Evolutionary conservation across 257 asterid genomes (phyloP), one percentile per base, ranked within the genome.

Genomic region (Solanum chiquidenum): DNA sequence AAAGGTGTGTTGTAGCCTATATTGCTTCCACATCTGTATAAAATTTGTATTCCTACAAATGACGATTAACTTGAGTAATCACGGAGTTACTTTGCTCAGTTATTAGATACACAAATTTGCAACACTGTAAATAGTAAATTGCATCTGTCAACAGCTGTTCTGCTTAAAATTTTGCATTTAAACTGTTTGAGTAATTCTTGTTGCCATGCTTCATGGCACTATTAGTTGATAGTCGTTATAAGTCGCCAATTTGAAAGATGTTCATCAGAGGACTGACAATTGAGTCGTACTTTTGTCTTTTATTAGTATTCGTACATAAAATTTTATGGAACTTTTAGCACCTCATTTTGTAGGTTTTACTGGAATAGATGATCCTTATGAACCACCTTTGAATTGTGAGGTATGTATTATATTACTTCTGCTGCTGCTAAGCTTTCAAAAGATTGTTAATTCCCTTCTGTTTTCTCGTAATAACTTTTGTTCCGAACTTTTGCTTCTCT

Each of bases 301-400:
- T 80, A 46, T 44, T 52, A 52, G 62, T 52, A 16, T 16, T 16
- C 62, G 5, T 46, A 46, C 69, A 33, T 80, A 13, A 14, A 46
- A 16, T 46, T 12, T 46, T 42, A 80, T 29, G 34, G 29, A 74
- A n/a, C 46, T 68, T 89, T 33, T 23, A 33, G 38, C 14, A 16
- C 38, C 25, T 68, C 23, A 33, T 83, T 75, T 87, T 91, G 87
- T 94, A 95, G 99, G 99, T 87, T 96, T 96, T 91, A 96, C 99
- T 44, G 99, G 99, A 89, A 94, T 96, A 89, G 98, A 96, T 88
- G 99, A 96, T 91, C 99, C 99, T 42, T 96, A 95, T n/a, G 99
- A 96, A 89, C 83, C 95, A 68, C 99, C 99, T 88, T 88, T 91
- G 91, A 92, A 93, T 14, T 94, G 98, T 58, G 99, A 96, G 98